Evolutionary conservation across 192 early-diverging fungal species (phyloP), one percentile per base, ranked within the genome.

Genomic region (Endogone sp.): DNA sequence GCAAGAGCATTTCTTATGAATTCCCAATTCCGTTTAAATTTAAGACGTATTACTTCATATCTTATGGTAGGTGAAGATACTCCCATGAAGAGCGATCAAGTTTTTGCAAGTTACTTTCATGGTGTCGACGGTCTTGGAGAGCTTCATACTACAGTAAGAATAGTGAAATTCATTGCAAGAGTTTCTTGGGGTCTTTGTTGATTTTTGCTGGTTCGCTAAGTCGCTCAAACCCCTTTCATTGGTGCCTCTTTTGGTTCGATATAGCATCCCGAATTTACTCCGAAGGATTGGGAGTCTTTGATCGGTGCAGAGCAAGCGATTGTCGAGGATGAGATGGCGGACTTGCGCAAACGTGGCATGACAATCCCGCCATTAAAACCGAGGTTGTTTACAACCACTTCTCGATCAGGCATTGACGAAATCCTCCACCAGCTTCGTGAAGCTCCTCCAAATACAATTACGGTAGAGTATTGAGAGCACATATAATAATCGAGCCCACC

Each of bases 91-190:
- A 68, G 65, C 57, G 56, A 67, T 20, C 32, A 65, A 24, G 58
- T 64, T 0, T 75, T 69, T 27, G 82, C 77, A 2, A 76, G 76
- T 21, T 73, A 84, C 31, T 84, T 81, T 31, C 82, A 84, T 71
- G 82, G 82, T 6, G 60, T 76, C 13, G 82, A 84, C 59, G 82
- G 82, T 3, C 49, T 84, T 3, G 82, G 79, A 6, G 44, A 65
- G 24, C 60, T 84, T 30, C 75, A 84, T 57, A 70, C 11, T 27
- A 58, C 27, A 71, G 78, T 55, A 78, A 78, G 67, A 26, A 28
- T 60, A 49, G 37, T 16, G 6, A 49, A 49, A 49, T 49, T 57
- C 56, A 22, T 22, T 57, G 24, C 56, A 22, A n/a, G 20, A 65
- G 65, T 3, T 8, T 58, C 24, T 28, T 74, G 57, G 68, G 74